These are phyloP conservation scores for Stachybotrys elegans DNA, from an alignment of 2,329 filamentous ascomycete genomes.

Conservation along the genomic window DNA sequence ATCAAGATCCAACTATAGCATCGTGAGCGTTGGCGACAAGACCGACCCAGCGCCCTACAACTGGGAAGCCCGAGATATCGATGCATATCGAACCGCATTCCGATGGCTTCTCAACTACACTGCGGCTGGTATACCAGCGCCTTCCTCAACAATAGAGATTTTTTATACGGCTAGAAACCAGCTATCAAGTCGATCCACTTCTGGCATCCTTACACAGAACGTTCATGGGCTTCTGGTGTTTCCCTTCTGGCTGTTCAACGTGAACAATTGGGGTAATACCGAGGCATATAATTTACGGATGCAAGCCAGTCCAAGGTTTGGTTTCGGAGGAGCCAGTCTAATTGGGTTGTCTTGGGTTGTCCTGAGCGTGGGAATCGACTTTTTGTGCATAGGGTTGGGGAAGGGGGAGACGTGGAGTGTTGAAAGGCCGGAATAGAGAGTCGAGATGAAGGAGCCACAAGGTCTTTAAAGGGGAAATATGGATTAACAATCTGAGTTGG, in stretches of 20 bases:
- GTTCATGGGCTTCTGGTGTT: slow-evolving; percentile 16
- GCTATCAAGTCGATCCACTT: slow-evolving; percentile 3
- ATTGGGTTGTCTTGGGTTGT: too few relatives aligned
- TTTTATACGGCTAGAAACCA: slow-evolving; percentile 10
- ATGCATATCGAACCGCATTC: slow-evolving; percentile 7
- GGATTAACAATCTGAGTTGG: too few relatives aligned
- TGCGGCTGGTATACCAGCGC: slow-evolving; percentile 11
- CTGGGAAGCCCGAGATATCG: neutral
- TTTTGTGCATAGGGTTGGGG: too few relatives aligned
- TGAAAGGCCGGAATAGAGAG: too few relatives aligned
- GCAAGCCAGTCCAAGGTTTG: too few relatives aligned
- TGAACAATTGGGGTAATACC: slow-evolving; percentile 16
- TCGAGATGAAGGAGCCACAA: too few relatives aligned
- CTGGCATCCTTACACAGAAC: slow-evolving; percentile 12
- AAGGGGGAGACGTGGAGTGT: too few relatives aligned
- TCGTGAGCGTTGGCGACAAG: slow-evolving; percentile 2
- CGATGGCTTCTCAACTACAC: slow-evolving; percentile 14
- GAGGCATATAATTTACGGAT: too few relatives aligned
- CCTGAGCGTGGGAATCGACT: too few relatives aligned
- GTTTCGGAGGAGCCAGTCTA: too few relatives aligned
- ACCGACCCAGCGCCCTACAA: neutral
- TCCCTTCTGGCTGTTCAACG: slow-evolving; percentile 19
- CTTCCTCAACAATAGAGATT: slow-evolving; percentile 10
- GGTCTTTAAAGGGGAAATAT: too few relatives aligned
- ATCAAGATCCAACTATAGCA: slow-evolving; percentile 10